A percentile compares a stretch with the other conserved stretches of the same genome.
These are phyloP conservation scores for Penicillium sp. DNA, from an alignment of 2,329 filamentous ascomycete genomes.

Conservation along the genomic window DNA sequence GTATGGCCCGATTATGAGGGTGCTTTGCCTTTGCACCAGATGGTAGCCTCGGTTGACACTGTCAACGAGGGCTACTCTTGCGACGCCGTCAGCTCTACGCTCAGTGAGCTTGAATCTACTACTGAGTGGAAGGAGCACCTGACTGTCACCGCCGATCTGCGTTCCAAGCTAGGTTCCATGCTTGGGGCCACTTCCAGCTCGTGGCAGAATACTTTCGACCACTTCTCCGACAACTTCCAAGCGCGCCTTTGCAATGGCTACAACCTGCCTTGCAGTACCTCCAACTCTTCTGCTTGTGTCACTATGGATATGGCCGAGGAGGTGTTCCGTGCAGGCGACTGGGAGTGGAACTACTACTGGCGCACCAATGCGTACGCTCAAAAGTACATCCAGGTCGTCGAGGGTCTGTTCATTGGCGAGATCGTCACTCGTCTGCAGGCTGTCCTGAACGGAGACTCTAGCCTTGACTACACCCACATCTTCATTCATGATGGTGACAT, in stretches of 20 bases:
- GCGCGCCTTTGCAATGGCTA: conserved; percentile 43
- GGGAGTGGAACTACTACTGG: conserved; percentile 45
- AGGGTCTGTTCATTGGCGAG: conserved; percentile 40
- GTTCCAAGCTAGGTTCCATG: conserved; percentile 30
- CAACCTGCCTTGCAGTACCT: conserved; percentile 31
- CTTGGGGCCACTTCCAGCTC: conserved; percentile 28
- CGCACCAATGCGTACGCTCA: conserved; percentile 32
- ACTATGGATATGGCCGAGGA: conserved; percentile 32
- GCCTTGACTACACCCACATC: conserved; percentile 33
- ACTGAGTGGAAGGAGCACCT: conserved; percentile 38
- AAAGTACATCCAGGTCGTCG: conserved; percentile 38
- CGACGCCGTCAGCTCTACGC: conserved; percentile 19
- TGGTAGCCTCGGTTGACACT: conserved; percentile 36
- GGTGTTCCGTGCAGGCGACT: conserved; percentile 42
- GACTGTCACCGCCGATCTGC: conserved; percentile 30
- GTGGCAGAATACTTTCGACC: conserved; percentile 39
- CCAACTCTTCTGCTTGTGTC: conserved; percentile 31
- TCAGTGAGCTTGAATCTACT: conserved; percentile 29
- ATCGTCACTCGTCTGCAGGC: conserved; percentile 32
- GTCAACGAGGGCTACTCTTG: conserved; percentile 39
- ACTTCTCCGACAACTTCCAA: conserved; percentile 44
- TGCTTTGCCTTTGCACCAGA: conserved; percentile 38
- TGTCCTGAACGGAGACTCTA: conserved; percentile 22
- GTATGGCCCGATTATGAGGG: conserved; percentile 35
- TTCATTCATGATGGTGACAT: conserved; percentile 43